Conservation (phyloP, 1,139 yeast species). For the Kazachstania sp. region DNA sequence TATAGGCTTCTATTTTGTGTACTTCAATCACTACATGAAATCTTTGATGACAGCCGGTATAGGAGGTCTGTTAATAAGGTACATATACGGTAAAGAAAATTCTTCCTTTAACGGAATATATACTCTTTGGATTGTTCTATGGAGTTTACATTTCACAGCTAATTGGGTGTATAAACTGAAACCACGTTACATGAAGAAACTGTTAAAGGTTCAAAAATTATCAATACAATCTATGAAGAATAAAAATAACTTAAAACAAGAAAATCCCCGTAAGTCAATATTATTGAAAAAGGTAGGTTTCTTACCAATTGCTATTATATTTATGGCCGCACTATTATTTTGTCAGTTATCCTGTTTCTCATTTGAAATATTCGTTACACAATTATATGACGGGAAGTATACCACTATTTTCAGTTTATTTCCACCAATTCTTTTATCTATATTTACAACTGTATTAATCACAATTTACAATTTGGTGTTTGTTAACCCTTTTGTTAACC, state of each 20-base stretch:
- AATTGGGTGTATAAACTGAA: slow-evolving; percentile 52
- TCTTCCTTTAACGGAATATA: slow-evolving; percentile 50
- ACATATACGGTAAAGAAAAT: slow-evolving; percentile 29
- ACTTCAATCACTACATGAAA: slow-evolving; percentile 50
- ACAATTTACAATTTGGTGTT: slow-evolving; percentile 48
- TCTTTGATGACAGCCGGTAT: slow-evolving; percentile 59
- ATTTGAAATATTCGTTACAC: slow-evolving; percentile 74
- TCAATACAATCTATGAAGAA: background rate
- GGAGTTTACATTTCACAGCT: slow-evolving; percentile 52
- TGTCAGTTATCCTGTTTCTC: slow-evolving; percentile 67
- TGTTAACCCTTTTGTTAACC: slow-evolving; percentile 45
- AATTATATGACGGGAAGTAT: slow-evolving; percentile 79
- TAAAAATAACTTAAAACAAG: slow-evolving; percentile 2
- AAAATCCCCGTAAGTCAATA: slow-evolving; percentile 11
- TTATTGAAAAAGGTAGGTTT: slow-evolving; percentile 48
- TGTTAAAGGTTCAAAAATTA: slow-evolving; percentile 8
- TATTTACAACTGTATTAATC: slow-evolving; percentile 62
- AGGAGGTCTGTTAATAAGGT: slow-evolving; percentile 40
- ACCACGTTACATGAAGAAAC: slow-evolving; percentile 33
- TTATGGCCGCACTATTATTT: slow-evolving; percentile 46
- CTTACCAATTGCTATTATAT: slow-evolving; percentile 59
- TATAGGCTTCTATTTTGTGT: slow-evolving; percentile 72
- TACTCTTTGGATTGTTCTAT: slow-evolving; percentile 43
- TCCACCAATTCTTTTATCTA: slow-evolving; percentile 67
- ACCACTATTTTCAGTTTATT: slow-evolving; percentile 50